These are phyloP conservation scores for Talaromyces pinophilus DNA, from an alignment of 2,329 filamentous ascomycete species.

Conservation along the genomic window DNA sequence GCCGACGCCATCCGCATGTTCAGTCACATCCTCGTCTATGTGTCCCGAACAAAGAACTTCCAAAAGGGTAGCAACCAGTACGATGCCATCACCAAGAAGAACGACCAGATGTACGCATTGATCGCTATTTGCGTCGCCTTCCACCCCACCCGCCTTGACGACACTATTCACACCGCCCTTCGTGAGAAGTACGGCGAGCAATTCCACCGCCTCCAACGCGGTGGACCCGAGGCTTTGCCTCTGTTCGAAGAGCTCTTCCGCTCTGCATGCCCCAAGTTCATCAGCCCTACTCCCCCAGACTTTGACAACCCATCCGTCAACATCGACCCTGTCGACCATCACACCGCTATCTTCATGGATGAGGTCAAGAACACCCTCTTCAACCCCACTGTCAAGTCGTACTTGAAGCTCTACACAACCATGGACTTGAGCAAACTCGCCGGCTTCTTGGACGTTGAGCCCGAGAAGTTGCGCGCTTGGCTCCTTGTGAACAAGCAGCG, in stretches of 20 bases:
- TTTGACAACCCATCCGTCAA: slow-evolving; percentile 97
- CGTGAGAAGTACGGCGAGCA: slow-evolving; percentile 99
- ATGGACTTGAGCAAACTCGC: slow-evolving; percentile 99
- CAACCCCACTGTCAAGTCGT: slow-evolving; percentile 96
- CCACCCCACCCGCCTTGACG: slow-evolving; percentile 93
- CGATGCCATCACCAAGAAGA: slow-evolving; percentile 99
- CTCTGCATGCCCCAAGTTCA: slow-evolving; percentile 98
- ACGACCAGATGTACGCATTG: slow-evolving; percentile 99
- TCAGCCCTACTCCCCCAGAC: slow-evolving; percentile 93
- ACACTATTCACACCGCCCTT: slow-evolving; percentile 97
- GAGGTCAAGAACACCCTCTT: slow-evolving; percentile 99
- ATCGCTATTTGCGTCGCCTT: slow-evolving; percentile 99
- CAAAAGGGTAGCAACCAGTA: slow-evolving; percentile 90
- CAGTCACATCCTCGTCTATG: slow-evolving; percentile 99
- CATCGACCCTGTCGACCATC: slow-evolving; percentile 95
- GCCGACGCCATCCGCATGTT: slow-evolving; percentile 99
- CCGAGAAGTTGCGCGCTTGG: slow-evolving; percentile 93
- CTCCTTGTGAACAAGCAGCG: slow-evolving; percentile 98
- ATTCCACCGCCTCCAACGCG: slow-evolving; percentile 92
- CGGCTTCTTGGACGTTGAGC: slow-evolving; percentile 93
- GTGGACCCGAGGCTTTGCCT: slow-evolving; percentile 90
- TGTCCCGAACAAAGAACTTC: slow-evolving; percentile 99
- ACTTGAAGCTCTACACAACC: slow-evolving; percentile 97
- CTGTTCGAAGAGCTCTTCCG: slow-evolving; percentile 99
- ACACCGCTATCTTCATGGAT: slow-evolving; percentile 97